Conservation (phyloP, 805 yeast species). For the Candida koratica region DNA sequence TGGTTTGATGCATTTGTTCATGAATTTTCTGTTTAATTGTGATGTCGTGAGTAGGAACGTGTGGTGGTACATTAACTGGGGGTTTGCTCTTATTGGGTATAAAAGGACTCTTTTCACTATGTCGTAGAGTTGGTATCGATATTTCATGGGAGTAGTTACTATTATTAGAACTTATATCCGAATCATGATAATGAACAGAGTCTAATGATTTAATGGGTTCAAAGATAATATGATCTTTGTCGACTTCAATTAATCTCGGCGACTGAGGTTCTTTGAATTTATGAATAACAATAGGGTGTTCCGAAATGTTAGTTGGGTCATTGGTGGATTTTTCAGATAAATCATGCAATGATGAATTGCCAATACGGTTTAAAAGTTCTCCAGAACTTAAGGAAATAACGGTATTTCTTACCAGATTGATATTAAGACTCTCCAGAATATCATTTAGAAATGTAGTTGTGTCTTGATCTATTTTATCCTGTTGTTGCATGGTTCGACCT, state of each 20-base stretch:
- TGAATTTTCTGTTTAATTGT: slow-evolving; percentile 15
- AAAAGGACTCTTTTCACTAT: background rate
- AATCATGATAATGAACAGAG: slow-evolving; percentile 15
- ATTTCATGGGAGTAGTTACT: slow-evolving; percentile 9
- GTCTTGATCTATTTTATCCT: slow-evolving; percentile 1
- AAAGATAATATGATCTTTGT: slow-evolving; percentile 4
- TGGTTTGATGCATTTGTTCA: slow-evolving; percentile 15
- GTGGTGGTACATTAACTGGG: too few relatives aligned
- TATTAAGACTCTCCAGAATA: slow-evolving; percentile 7
- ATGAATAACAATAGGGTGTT: slow-evolving; percentile 7
- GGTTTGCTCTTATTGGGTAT: slow-evolving; percentile 8
- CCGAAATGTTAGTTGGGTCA: background rate
- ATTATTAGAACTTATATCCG: slow-evolving; percentile 14
- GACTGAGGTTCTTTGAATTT: slow-evolving; percentile 6
- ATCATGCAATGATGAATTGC: slow-evolving; percentile 9
- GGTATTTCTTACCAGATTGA: slow-evolving; percentile 1
- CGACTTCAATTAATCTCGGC: slow-evolving; percentile 11
- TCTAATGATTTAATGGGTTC: slow-evolving; percentile 2
- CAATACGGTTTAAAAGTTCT: slow-evolving; percentile 27
- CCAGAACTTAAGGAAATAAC: slow-evolving; percentile 18
- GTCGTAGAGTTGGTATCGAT: slow-evolving; percentile 1
- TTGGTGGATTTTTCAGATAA: slow-evolving; percentile 7
- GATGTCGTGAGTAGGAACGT: slow-evolving; percentile 16
- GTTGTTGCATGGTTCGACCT: background rate
- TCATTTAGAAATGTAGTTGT: slow-evolving; percentile 9